Evolutionary conservation across 2,329 filamentous ascomycete species (phyloP), one percentile per base, ranked within the genome.

Genomic region (Aspergillus luchuensis): DNA sequence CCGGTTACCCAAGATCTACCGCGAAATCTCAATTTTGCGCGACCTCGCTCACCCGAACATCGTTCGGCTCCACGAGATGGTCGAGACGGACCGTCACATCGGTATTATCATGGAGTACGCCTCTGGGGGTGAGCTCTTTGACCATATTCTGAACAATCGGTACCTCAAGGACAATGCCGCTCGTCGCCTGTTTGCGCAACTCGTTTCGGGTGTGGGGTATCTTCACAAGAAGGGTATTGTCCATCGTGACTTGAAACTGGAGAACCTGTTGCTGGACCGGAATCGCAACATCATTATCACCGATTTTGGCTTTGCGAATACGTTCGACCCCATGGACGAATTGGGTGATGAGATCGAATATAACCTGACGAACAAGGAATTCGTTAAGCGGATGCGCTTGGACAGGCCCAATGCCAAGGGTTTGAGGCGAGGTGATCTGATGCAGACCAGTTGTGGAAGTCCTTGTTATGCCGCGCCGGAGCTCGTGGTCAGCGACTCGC

Each of bases 201-300:
- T 99, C 47, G 89, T 99, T 11, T 98, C 94, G 6, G 95, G 95
- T 45, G 95, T 99, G 10, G 95, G 95, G 38, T 99, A 99, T 78
- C 82, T 99, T 60, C 95, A 99, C 80, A 97, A 97, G 78, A 98
- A 97, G 80, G 95, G 95, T 63, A 99, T 99, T 68, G 95, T 99
- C 13, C 95, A 99, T 76, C 89, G 95, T 71, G 95, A 99, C 79
- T 80, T 99, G 67, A 99, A 99, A 79, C 84, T 99, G 50, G 95
- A 99, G 79, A 99, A 99, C 73, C 77, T 99, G 70, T 84, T 99
- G 39, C 84, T 99, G 55, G 95, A 99, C 78, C 89, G 94, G 64
- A 97, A 99, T 74, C 90, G 92, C 65, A 99, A 99, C 81, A 98
- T 99, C 72, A 99, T 99, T 79, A 99, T 99, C 73, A 99, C 95